Evolutionary conservation across 345 rosid species (phyloP).

Genomic region (Eucalyptus erythrocorys): DNA sequence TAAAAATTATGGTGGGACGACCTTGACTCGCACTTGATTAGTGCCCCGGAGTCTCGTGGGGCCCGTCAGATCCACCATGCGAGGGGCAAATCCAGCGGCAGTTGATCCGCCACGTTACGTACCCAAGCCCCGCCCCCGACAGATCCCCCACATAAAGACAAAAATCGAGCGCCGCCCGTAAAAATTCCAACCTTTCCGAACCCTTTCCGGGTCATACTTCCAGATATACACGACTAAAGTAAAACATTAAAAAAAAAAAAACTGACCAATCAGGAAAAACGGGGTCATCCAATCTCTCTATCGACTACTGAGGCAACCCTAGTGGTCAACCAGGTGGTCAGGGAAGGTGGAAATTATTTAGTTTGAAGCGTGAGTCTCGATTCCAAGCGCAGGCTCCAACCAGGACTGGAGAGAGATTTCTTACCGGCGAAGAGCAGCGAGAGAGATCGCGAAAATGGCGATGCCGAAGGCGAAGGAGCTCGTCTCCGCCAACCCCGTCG

Average conservation of each 20-base stretch:
- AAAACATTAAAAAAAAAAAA: too few species aligned
- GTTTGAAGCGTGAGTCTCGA: too few species aligned
- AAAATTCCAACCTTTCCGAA: background rate
- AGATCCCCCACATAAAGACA: background rate
- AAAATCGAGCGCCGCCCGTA: background rate
- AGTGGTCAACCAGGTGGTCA: too few species aligned
- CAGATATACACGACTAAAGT: background rate
- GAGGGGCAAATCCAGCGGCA: background rate
- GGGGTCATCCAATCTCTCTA: too few species aligned
- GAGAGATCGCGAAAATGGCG: constrained; percentile 20
- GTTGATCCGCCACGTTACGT: background rate
- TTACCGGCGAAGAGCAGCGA: background rate
- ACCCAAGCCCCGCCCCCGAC: background rate
- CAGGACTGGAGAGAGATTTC: fast-evolving
- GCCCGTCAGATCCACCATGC: too few species aligned
- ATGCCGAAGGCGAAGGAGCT: constrained; percentile 41
- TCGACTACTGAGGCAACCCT: too few species aligned
- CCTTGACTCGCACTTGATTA: too few species aligned
- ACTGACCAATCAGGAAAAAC: background rate
- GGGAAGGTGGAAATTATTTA: too few species aligned
- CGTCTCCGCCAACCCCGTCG: constrained; percentile 43
- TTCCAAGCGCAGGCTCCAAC: too few species aligned
- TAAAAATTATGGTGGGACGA: too few species aligned
- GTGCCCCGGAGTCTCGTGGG: too few species aligned
- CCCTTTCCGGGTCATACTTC: background rate